Percentiles rank a stretch among this genome's conserved stretches.
phyloP scores from a whole-genome alignment of 2,329 filamentous ascomycete genomes.

The Cryphonectria naterciae region DNA sequence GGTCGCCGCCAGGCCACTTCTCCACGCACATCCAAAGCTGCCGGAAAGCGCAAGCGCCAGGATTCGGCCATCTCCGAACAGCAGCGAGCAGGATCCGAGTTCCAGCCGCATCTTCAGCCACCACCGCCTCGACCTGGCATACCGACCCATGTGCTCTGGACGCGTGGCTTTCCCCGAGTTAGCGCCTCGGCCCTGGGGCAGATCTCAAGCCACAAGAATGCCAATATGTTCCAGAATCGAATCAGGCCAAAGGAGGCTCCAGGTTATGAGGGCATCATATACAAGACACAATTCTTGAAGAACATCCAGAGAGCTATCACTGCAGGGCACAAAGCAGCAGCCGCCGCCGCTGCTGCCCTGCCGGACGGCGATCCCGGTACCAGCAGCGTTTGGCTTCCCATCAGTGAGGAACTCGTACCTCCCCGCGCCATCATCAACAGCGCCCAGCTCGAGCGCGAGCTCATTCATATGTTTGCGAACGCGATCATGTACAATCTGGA shows the following conservation, averaged over 20 bases:
- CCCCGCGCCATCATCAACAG: conserved; percentile 93
- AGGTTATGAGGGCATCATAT: conserved; percentile 74
- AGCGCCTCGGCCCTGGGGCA: conserved; percentile 75
- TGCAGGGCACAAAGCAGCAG: conserved; percentile 69
- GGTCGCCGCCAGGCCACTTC: conserved; percentile 44
- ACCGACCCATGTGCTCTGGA: conserved; percentile 73
- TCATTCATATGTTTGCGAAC: conserved; percentile 97
- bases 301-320: conserved; percentile 76
- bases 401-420: conserved; percentile 77
- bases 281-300: conserved; percentile 77
- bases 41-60: conserved; percentile 61
- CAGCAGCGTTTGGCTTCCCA: conserved; percentile 65
- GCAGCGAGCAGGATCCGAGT: conserved; percentile 18
- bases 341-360: conserved; percentile 63
- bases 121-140: conserved; percentile 36
- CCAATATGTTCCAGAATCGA: conserved; percentile 78
- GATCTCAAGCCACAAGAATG: conserved; percentile 75
- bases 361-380: conserved; percentile 62
- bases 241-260: conserved; percentile 77
- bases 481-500: conserved; percentile 98
- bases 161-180: conserved; percentile 74
- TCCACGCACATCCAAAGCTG: conserved; percentile 40
- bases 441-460: conserved; percentile 86
- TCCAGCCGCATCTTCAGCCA: conserved; percentile 15
- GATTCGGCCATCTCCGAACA: conserved; percentile 46